Percentiles rank a stretch among this genome's conserved stretches.
Conservation (phyloP, 257 asterid species). For the Phtheirospermum japonicum region DNA sequence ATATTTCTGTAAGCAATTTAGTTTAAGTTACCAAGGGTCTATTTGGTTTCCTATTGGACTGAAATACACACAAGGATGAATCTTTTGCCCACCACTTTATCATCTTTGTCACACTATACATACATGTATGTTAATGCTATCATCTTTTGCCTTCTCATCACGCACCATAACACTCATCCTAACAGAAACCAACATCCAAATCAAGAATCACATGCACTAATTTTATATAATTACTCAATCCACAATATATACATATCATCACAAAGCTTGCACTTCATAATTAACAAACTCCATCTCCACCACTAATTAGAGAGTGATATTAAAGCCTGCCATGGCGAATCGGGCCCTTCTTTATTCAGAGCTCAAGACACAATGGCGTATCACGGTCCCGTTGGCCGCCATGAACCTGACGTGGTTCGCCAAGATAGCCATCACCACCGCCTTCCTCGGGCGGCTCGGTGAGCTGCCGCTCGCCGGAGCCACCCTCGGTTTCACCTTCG, state of each 20-base stretch:
- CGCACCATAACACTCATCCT: constrained; percentile 30
- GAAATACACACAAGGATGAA: too few relatives aligned
- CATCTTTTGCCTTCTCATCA: constrained; percentile 26
- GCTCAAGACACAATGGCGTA: constrained; percentile 55
- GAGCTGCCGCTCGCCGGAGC: constrained; percentile 71
- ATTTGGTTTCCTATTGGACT: too few relatives aligned
- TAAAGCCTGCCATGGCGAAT: neutral
- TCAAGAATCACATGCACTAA: constrained; percentile 40
- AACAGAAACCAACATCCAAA: constrained; percentile 21
- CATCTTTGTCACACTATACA: neutral
- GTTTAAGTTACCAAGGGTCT: too few relatives aligned
- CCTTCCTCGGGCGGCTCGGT: constrained; percentile 79
- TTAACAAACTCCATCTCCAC: neutral
- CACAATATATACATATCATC: constrained; percentile 2
- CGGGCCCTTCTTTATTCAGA: constrained; percentile 39
- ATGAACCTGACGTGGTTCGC: constrained; percentile 86
- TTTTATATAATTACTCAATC: constrained; percentile 21
- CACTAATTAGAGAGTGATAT: neutral
- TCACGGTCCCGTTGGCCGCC: constrained; percentile 50
- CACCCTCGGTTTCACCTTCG: constrained; percentile 68
- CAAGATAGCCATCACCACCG: constrained; percentile 71
- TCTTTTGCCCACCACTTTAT: neutral
- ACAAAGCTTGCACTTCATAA: constrained; percentile 15
- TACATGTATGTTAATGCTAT: neutral
- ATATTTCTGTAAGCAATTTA: too few relatives aligned